Evolutionary conservation across 306 rosid genomes (phyloP), one percentile per base, ranked within the genome.

Genomic region (Oemleria cerasiformis): DNA sequence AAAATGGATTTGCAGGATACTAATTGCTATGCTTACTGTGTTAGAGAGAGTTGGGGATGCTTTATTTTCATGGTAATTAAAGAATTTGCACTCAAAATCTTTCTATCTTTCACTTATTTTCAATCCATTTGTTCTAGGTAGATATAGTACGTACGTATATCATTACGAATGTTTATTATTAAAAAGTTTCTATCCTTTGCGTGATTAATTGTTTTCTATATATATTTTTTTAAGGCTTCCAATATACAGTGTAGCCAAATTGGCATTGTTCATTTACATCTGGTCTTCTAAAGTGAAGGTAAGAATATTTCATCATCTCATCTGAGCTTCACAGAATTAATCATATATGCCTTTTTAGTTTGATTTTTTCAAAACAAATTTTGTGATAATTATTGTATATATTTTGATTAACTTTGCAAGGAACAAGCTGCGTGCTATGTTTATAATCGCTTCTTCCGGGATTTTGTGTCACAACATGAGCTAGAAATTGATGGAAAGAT

Each of bases 231-330:
- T 4, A 50, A 79, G 87, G 84, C 45, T 79, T 50, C 87, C 87
- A 38, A 50, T 83, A 39, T 79, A 83, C 71, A 19, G 54, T 44
- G 84, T 76, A 68, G 77, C 72, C 12, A 83, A 83, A 76, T 56
- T 83, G 66, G 86, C 79, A 41, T 58, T 83, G 39, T 68, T 83
- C 6, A 43, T 83, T 2, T 83, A 83, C 50, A 79, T 83, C 16
- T 83, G 84, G 86, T 77, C 71, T 34, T 79, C 83, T 2, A 72
- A 78, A 47, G 76, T 72, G 68, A 78, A 67, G 63, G 86, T 82
- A 65, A 7, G 79, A 17, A 12, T n/a, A n/a, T n/a, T n/a, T 76
- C 43, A 38, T 40, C 44, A 3, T 25, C 63, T 58, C 41, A 8
- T 6, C 10, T 30, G 14, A 4, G 6, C 16, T 58, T 13, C 1